Evolutionary conservation across 208 protist genomes (phyloP), one percentile per base, ranked within the genome.

Genomic region (Spongospora subterranea): DNA sequence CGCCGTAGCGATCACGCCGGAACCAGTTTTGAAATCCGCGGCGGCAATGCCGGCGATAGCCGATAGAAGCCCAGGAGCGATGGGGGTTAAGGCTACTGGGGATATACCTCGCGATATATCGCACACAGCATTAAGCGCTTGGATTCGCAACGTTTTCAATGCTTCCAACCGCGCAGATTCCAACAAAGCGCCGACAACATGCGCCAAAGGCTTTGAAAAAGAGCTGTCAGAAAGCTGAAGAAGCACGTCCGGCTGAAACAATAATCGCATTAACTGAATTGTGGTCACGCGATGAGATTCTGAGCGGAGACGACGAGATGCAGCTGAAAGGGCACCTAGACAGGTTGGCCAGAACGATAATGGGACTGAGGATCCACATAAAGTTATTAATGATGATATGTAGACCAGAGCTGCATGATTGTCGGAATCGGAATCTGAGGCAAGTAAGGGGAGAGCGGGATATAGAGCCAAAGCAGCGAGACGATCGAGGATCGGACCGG

Each of bases 271-370:
- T n/a, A 45, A 43, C 6, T 39, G 71, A 43, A 82, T 82, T 6
- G 17, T 40, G n/a, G 6, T 13, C 11, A 43, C 11, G 35, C 71
- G 71, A 43, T 6, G 17, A 13, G 17, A 43, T n/a, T 82, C 71
- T 20, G 6, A 39, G 6, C 13, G 6, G 17, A 82, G 71, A n/a
- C 71, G 71, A 6, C 71, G 71, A 40, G 71, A 82, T 43, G 71
- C 71, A 20, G 71, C 71, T 40, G 71, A 82, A 6, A 82, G 40
- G n/a, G 71, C 71, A 6, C 71, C 71, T 20, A 82, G 6, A 43
- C 17, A 6, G n/a, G 71, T 82, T 43, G 71, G 71, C 71, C 71
- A 82, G 71, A 82, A 82, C 35, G 71, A 6, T 43, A 82, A 82
- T n/a, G 71, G 71, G 6, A 43, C 13, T 45, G 71, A 35, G n/a